Base-by-base conservation (phyloP, 83 land plant species). In the Diphasiastrum complanatum region DNA sequence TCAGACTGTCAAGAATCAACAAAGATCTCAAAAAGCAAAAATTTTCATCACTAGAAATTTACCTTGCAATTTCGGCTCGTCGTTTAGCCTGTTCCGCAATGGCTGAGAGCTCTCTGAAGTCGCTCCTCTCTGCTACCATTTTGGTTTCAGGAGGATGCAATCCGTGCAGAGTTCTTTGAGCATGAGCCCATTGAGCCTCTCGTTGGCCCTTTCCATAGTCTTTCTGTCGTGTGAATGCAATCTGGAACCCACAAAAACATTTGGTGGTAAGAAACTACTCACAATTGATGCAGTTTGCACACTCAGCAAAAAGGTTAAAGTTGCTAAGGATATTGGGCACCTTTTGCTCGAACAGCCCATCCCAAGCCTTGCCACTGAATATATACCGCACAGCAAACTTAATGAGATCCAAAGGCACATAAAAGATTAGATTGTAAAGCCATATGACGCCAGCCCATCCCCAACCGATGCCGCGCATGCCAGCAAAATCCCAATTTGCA, bases 401-500 rank as follows among this genome's bases (percentile, higher is more conserved):
- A n/a, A n/a, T n/a, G n/a, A n/a, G 27, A 27, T 55, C 59, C 16
- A 55, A 35, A 27, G 59, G 59, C 16, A 55, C 11, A 30, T 55
- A 55, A 0, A 35, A 27, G 20, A 55, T 35, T 20, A 55, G 10
- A 19, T 35, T 55, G 59, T 55, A 55, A 6, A 55, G 19, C 59
- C 59, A 55, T 16, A 55, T 55, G 19, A 30, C 59, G 11, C 59
- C 59, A 55, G 59, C 59, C 59, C 59, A 55, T 0, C 59, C 59
- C 59, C 59, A 55, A 35, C 59, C 34, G 16, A 55, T 55, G 10
- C 59, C 59, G 26, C 19, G 26, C 16, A 55, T 32, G 31, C 11
- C 11, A 11, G 59, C 59, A 55, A 55, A 55, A 30, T 32, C 27
- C 59, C 59, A 55, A n/a, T 27, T 25, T 25, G 59, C 59, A 55